phyloP scores from a whole-genome alignment of 352 stramenopile species.

The Globisporangium irregulare region DNA sequence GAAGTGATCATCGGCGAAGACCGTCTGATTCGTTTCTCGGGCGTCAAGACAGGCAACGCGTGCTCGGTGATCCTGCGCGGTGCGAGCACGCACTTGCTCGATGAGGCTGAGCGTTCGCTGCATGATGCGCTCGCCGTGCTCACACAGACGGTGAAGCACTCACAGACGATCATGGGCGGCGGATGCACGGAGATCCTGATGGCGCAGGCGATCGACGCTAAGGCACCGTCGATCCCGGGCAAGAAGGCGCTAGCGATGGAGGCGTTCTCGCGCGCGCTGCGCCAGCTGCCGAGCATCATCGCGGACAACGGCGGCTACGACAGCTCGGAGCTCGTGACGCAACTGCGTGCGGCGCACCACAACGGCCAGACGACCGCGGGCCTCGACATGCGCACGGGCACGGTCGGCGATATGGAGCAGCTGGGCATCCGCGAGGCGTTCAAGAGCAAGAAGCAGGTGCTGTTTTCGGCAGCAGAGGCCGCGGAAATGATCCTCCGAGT shows the following conservation, averaged over 20 bases:
- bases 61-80: conserved; percentile 96
- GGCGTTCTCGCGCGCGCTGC: conserved; percentile 94
- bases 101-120: conserved; percentile 98
- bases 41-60: conserved; percentile 94
- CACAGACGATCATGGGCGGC: conserved; percentile 95
- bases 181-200: conserved; percentile 97
- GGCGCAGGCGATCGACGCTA: conserved; percentile 90
- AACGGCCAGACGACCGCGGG: conserved; percentile 91
- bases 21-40: conserved; percentile 95
- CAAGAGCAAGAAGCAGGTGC: conserved; percentile 96
- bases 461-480: conserved; percentile 97
- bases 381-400: conserved; percentile 96
- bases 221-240: conserved; percentile 91
- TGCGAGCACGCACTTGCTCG: conserved; percentile 94
- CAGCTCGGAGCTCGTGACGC: conserved; percentile 96
- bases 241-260: conserved; percentile 99
- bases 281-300: conserved; percentile 97
- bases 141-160: conserved; percentile 96
- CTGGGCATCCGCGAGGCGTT: conserved; percentile 97
- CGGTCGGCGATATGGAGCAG: conserved; percentile 95
- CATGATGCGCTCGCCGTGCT: conserved; percentile 99
- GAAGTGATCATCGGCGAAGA: conserved; percentile 99
- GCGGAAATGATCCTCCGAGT: conserved; percentile 99
- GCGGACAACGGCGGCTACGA: conserved; percentile 99
- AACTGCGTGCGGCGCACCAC: conserved; percentile 94